A percentile compares a stretch with the other conserved stretches of the same genome.
phyloP scores from a whole-genome alignment of 805 yeast species.

The Candida nitratophila region DNA sequence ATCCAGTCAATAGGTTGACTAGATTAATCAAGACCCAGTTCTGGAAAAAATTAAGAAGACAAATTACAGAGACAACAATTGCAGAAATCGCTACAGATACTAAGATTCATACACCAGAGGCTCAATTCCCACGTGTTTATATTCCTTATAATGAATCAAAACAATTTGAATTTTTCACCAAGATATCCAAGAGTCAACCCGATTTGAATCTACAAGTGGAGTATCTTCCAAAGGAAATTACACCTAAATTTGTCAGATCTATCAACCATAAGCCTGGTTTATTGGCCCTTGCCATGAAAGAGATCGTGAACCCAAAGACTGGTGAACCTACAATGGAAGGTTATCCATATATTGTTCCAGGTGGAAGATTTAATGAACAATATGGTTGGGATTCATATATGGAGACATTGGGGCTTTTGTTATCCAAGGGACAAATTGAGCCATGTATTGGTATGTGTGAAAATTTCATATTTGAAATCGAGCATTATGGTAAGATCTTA shows the following conservation, averaged over 20 bases:
- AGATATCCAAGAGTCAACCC: slow-evolving; percentile 48
- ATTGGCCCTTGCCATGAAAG: slow-evolving; percentile 68
- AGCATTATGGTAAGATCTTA: slow-evolving; percentile 84
- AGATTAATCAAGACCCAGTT: slow-evolving; percentile 70
- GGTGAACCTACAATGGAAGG: slow-evolving; percentile 46
- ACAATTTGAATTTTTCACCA: slow-evolving; percentile 61
- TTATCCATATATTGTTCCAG: slow-evolving; percentile 90
- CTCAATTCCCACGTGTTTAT: slow-evolving; percentile 68
- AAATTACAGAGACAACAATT: slow-evolving; percentile 54
- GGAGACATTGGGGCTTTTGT: slow-evolving; percentile 76
- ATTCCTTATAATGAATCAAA: slow-evolving; percentile 64
- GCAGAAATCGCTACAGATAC: slow-evolving; percentile 71
- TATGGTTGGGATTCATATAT: slow-evolving; percentile 99
- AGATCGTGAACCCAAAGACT: slow-evolving; percentile 38
- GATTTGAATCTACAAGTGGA: slow-evolving; percentile 62
- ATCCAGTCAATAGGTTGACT: slow-evolving; percentile 73
- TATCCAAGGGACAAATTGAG: slow-evolving; percentile 35
- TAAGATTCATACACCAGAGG: slow-evolving; percentile 57
- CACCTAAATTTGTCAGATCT: slow-evolving; percentile 70
- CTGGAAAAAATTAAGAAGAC: slow-evolving; percentile 75
- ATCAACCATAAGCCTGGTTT: slow-evolving; percentile 81
- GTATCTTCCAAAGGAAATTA: slow-evolving; percentile 65
- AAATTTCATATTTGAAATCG: slow-evolving; percentile 84
- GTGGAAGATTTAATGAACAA: slow-evolving; percentile 93
- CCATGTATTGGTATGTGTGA: slow-evolving; percentile 87